These are phyloP conservation scores for Penicillium fuscoglaucum DNA, from an alignment of 2,329 filamentous ascomycete species.

Conservation along the genomic window DNA sequence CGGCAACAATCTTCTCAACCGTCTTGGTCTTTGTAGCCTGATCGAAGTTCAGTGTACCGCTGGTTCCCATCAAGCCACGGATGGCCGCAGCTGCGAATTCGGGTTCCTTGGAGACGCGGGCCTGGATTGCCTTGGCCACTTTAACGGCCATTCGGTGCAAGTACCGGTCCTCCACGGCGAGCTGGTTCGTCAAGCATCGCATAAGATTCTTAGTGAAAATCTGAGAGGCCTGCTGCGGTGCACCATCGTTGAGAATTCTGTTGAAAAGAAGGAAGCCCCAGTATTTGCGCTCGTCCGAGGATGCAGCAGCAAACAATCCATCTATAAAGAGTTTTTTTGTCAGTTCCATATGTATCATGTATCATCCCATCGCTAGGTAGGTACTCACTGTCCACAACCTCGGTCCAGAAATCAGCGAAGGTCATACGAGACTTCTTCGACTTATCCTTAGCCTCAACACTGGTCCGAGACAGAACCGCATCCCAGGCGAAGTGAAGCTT, in stretches of 20 bases:
- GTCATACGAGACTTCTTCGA: slow-evolving; percentile 40
- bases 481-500: slow-evolving; percentile 89
- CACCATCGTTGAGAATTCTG: slow-evolving; percentile 63
- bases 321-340: slow-evolving; percentile 53
- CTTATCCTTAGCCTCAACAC: slow-evolving; percentile 29
- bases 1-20: slow-evolving; percentile 69
- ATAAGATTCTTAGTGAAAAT: slow-evolving; percentile 85
- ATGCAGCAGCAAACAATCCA: slow-evolving; percentile 75
- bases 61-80: slow-evolving; percentile 65
- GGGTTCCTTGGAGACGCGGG: slow-evolving; percentile 62
- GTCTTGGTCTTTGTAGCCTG: slow-evolving; percentile 83
- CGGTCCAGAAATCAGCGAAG: slow-evolving; percentile 80
- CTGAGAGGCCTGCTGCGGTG: slow-evolving; percentile 52
- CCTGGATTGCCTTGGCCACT: slow-evolving; percentile 69
- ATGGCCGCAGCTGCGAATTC: slow-evolving; percentile 62
- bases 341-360: not conserved
- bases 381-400: slow-evolving; percentile 76
- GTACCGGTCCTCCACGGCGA: slow-evolving; percentile 73
- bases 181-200: slow-evolving; percentile 78
- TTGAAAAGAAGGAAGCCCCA: slow-evolving; percentile 88
- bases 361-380: slow-evolving; percentile 16
- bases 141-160: slow-evolving; percentile 77
- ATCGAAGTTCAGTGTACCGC: slow-evolving; percentile 78
- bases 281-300: slow-evolving; percentile 86
- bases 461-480: slow-evolving; percentile 62